These are phyloP conservation scores for Aspergillus puulaauensis DNA, from an alignment of 2,329 filamentous ascomycete genomes.

Conservation along the genomic window DNA sequence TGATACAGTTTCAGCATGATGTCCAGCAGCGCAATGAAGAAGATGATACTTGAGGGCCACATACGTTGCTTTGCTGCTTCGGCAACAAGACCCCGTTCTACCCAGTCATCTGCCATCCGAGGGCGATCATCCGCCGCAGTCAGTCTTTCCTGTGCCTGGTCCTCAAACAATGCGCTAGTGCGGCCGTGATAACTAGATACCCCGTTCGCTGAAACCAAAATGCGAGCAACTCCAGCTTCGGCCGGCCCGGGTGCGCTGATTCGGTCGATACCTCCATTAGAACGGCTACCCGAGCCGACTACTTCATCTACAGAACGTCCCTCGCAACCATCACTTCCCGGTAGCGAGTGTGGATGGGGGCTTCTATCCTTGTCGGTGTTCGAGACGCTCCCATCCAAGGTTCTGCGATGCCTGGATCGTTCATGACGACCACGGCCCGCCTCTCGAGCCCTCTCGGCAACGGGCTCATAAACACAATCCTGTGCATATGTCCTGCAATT, in stretches of 20 bases:
- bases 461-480: conserved; percentile 33
- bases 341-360: not conserved
- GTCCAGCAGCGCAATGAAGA: not conserved
- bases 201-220: conserved; percentile 25
- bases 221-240: conserved; percentile 15
- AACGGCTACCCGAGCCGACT: not conserved
- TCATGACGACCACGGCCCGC: not conserved
- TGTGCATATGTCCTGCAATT: conserved; percentile 41
- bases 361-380: not conserved
- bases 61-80: not conserved
- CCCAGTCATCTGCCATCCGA: not conserved
- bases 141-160: not conserved
- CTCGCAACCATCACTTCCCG: not conserved
- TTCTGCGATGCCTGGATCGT: not conserved
- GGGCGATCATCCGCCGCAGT: not conserved
- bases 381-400: not conserved
- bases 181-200: conserved; percentile 15
- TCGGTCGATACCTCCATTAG: conserved; percentile 13
- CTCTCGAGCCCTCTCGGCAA: not conserved
- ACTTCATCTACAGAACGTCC: not conserved
- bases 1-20: not conserved
- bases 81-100: not conserved
- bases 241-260: not conserved
- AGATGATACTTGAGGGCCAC: not conserved
- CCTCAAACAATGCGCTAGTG: not conserved